Base-by-base conservation (phyloP, 257 asterid species). In the Scutellaria baicalensis region DNA sequence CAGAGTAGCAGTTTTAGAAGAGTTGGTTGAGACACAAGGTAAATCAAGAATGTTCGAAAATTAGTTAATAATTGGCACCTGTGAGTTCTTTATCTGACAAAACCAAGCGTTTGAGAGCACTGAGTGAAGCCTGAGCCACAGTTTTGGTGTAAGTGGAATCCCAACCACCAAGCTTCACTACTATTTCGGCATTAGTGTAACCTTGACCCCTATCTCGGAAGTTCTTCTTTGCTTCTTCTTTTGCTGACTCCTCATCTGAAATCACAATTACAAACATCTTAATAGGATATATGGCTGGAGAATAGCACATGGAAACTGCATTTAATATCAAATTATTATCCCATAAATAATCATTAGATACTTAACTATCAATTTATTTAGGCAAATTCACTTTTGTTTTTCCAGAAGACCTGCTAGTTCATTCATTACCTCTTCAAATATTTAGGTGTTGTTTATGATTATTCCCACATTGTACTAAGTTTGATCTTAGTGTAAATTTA, bases 161-260 rank as follows among this genome's bases (percentile, higher is more conserved):
- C 97, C 97, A 93, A 47, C 91, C 96, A 31, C 82, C 82, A 13
- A 89, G 78, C 83, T 91, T 93, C 64, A 91, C 91, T 6, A 91
- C 89, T 47, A 87, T 94, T 71, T 93, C 97, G 0, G 98, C 94
- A 51, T 91, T 91, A 3, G 82, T 49, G 76, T 85, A 93, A 54
- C 91, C 97, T 68, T 47, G 81, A 17, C 31, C 20, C 58, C 87
- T 80, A 48, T 79, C 86, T 83, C 76, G 64, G 40, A 86, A 74
- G 71, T 81, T 75, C 78, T 71, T 85, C 77, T 66, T 81, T 10
- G 86, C 90, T 81, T 87, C 96, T 80, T 86, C 92, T 80, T 82
- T 92, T 8, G 96, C 97, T 3, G 93, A 75, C 66, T 74, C 89
- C 79, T 90, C 93, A 73, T 93, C 98, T 90, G 88, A 58, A 49